Base-by-base conservation (phyloP, 2,329 filamentous ascomycete species). In the Elsinoe batatas region DNA sequence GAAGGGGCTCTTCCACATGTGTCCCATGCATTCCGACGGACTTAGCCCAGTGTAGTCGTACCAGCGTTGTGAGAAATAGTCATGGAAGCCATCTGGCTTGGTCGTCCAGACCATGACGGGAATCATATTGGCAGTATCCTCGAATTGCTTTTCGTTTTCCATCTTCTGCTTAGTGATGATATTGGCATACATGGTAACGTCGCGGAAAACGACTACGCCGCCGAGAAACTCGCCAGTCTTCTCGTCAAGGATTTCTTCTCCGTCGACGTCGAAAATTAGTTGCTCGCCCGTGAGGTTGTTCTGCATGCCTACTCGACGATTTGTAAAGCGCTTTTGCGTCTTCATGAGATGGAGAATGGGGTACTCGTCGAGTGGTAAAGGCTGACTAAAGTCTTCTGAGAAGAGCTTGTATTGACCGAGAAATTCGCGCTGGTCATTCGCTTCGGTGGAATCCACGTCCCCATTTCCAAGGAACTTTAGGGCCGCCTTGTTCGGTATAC, bases 1-100 rank as follows among this genome's bases (percentile, higher is more conserved):
- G 60, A 89, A 85, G 0, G 81, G 76, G 2, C 75, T 70, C 62
- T 74, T 72, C 84, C 85, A 88, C 38, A 42, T 32, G 1, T 78
- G 78, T 0, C 85, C 85, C 2, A 85, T 61, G 22, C 81, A 86
- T 8, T 83, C 73, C 43, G 85, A 79, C 8, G 76, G 73, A 0
- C 76, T 77, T 20, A 89, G 69, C 0, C 87, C 85, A 0, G 87
- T 91, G 62, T 87, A 91, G n/a, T 81, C 78, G 63, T 87, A 88
- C 85, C 87, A 91, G n/a, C 83, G 74, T 46, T 81, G 79, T 57
- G 85, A 87, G 68, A 84, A 91, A 69, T 88, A 91, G 62, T 91
- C 86, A 61, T 81, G 77, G 22, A 72, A 62, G 0, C 87, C 87
- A 13, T 85, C 79, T 0, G 84, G 76, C 0, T 71, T 81, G 0